These are phyloP conservation scores for Cymbidium sinense DNA, from an alignment of 106 monocot genomes.

Conservation along the genomic window DNA sequence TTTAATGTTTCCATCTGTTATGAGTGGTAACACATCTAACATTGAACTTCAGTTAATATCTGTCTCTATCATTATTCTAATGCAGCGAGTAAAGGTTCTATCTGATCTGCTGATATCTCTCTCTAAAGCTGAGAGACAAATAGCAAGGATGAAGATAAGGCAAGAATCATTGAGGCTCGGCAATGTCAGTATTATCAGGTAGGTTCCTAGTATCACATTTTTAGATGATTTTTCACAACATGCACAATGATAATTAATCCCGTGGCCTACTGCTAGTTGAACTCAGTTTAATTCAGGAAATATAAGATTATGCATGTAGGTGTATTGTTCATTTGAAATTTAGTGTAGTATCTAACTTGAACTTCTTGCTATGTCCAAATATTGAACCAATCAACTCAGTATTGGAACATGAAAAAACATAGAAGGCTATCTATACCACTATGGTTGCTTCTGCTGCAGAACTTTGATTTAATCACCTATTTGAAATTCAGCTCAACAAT, in stretches of 20 bases:
- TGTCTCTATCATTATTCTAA: conserved; percentile 4
- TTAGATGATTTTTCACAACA: background rate
- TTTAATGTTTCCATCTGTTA: background rate
- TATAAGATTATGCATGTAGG: background rate
- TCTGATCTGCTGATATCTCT: conserved; percentile 89
- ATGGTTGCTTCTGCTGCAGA: background rate
- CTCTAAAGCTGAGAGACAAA: conserved; percentile 92
- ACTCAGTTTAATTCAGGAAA: background rate
- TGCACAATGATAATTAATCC: background rate
- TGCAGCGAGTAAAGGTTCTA: conserved; percentile 75
- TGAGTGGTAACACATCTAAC: background rate
- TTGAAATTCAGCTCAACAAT: background rate
- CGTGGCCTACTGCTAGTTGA: background rate
- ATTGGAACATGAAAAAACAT: background rate
- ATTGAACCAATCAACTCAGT: background rate
- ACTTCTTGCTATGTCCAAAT: background rate
- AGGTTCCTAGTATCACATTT: conserved; percentile 8
- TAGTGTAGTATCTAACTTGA: background rate
- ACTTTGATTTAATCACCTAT: background rate
- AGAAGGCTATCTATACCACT: background rate
- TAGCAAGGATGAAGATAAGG: conserved; percentile 81
- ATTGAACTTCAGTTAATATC: background rate
- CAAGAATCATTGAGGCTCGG: conserved; percentile 91
- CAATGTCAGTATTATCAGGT: conserved; percentile 93
- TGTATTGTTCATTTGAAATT: background rate